These are phyloP conservation scores for Fusarium sp. DNA, from an alignment of 2,329 filamentous ascomycete species.

Conservation along the genomic window DNA sequence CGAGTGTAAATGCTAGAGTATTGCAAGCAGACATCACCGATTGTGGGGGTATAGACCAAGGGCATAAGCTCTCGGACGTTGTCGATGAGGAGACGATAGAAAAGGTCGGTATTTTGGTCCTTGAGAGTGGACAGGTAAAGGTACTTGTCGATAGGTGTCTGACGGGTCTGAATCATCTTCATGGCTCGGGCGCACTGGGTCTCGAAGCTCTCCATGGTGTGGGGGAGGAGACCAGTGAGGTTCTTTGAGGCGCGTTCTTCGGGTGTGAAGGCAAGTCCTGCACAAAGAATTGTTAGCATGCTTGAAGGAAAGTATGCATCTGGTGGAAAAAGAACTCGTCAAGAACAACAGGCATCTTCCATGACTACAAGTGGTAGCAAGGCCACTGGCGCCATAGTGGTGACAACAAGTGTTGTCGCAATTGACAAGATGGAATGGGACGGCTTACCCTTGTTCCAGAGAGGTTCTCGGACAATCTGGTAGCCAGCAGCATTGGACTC, in stretches of 20 bases:
- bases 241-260: conserved; percentile 71
- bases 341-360: background rate
- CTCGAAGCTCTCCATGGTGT: conserved; percentile 68
- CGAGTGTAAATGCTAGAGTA: conserved; percentile 97
- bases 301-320: background rate
- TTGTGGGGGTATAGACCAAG: conserved; percentile 86
- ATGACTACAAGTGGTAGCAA: background rate
- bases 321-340: background rate
- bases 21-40: conserved; percentile 95
- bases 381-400: conserved; percentile 15
- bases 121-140: conserved; percentile 82
- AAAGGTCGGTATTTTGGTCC: conserved; percentile 79
- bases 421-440: conserved; percentile 12
- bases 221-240: conserved; percentile 71
- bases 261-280: conserved; percentile 71
- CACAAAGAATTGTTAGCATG: conserved; percentile 18
- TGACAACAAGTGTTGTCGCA: conserved; percentile 22
- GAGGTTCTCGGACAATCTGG: conserved; percentile 68
- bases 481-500: conserved; percentile 65
- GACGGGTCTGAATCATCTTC: conserved; percentile 75
- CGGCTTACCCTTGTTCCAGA: conserved; percentile 71
- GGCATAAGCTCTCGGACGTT: conserved; percentile 82
- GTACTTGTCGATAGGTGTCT: conserved; percentile 81
- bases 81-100: conserved; percentile 83
- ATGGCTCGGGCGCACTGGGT: conserved; percentile 73